Percentiles rank a stretch among this genome's conserved stretches.
phyloP scores from a whole-genome alignment of 495 filamentous ascomycete genomes.

The Sordaria brevicollis region DNA sequence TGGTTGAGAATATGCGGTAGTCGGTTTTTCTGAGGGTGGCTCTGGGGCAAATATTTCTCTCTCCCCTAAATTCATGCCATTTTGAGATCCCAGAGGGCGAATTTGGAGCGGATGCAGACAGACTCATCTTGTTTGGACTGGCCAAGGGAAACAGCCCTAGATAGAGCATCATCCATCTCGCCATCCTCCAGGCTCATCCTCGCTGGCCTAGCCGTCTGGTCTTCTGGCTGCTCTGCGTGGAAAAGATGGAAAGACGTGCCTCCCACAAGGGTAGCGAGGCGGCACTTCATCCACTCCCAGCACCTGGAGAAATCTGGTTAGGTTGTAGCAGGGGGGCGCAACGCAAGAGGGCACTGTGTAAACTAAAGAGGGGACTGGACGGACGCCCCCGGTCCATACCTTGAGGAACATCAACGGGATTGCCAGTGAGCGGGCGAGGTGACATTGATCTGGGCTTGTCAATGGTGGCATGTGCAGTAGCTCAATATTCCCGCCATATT shows the following conservation, averaged over 20 bases:
- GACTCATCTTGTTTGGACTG: constrained; percentile 6
- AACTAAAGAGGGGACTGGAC: constrained; percentile 8
- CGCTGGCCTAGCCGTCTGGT: background rate
- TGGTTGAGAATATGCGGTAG: too few species aligned
- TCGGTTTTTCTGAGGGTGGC: background rate
- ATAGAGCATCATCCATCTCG: constrained; percentile 1
- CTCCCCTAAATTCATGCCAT: background rate
- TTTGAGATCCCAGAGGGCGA: background rate
- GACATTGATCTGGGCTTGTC: constrained; percentile 17
- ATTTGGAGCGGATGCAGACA: constrained; percentile 14
- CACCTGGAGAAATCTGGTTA: background rate
- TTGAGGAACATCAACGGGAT: constrained; percentile 10
- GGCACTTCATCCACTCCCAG: constrained; percentile 4
- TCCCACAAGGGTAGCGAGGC: constrained; percentile 14
- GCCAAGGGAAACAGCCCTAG: background rate
- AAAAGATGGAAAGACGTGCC: constrained; percentile 21
- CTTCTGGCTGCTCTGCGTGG: constrained; percentile 2
- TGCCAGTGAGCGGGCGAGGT: background rate
- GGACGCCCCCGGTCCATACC: constrained; percentile 12
- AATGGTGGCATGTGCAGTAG: constrained; percentile 15
- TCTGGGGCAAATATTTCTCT: background rate
- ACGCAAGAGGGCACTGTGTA: background rate
- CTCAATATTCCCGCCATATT: constrained; percentile 30
- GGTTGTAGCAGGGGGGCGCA: background rate
- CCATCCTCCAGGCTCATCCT: background rate